Conservation (phyloP, 2,329 filamentous ascomycete species). For the Arthrobotrys musiformis region DNA sequence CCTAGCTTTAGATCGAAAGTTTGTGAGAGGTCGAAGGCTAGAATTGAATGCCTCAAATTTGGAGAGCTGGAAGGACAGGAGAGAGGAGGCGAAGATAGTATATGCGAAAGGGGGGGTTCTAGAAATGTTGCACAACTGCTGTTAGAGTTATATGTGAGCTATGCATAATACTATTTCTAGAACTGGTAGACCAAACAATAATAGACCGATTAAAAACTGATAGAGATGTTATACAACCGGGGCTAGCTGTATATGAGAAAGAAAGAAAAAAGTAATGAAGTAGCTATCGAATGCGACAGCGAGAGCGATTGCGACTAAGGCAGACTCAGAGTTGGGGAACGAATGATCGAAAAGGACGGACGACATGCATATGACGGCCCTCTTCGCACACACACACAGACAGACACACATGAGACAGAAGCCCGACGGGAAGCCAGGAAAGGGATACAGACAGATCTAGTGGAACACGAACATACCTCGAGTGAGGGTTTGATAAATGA, state of each 20-base stretch:
- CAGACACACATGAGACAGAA: constrained; percentile 6
- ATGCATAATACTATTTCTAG: neutral
- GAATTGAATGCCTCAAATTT: constrained; percentile 8
- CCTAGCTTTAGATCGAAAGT: constrained; percentile 42
- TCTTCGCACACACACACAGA: constrained; percentile 1
- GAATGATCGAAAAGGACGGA: neutral
- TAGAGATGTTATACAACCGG: neutral
- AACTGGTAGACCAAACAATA: neutral
- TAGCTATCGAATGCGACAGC: constrained; percentile 10
- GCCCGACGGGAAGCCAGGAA: constrained; percentile 34
- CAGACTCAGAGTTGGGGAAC: neutral
- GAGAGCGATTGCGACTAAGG: constrained; percentile 12
- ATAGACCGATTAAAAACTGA: neutral
- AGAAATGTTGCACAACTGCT: constrained; percentile 46
- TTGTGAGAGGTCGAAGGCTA: constrained; percentile 38
- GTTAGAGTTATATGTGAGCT: constrained; percentile 8
- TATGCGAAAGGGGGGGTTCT: constrained; percentile 16
- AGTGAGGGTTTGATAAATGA: constrained; percentile 25
- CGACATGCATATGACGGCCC: neutral
- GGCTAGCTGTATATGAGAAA: neutral
- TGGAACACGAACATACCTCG: constrained; percentile 55
- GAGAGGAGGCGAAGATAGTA: constrained; percentile 2
- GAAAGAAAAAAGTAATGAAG: constrained; percentile 11
- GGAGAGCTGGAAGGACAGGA: constrained; percentile 16
- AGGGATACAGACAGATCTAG: constrained; percentile 50